Base-by-base conservation (phyloP, 2,329 filamentous ascomycete genomes). In the Paecilomyces fulvus region DNA sequence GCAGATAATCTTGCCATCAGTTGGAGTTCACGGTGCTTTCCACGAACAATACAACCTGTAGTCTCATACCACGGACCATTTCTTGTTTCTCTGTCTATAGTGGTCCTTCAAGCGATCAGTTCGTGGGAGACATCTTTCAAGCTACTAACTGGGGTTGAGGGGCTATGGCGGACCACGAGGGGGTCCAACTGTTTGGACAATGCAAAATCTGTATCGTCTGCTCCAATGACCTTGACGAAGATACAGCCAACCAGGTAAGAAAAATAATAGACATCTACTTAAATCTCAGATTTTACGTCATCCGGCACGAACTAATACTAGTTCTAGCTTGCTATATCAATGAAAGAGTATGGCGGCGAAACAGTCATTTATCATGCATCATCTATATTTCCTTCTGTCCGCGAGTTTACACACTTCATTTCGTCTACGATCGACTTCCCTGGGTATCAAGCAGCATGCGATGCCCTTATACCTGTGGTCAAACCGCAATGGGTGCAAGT, bases 391-490 rank as follows among this genome's bases (percentile, higher is more conserved):
- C 68, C 70, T 14, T 63, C 72, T 2, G 68, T 81, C 11, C 65
- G 72, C 49, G 71, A 79, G 54, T 76, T 84, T 58, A 85, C 81
- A 6, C 85, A 89, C 68, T 82, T 90, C 58, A 77, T 90, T 60
- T 82, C 92, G 56, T 84, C 86, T 57, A 92, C 88, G 0, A 88
- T 90, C 72, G 91, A 99, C 70, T 99, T 99, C 64, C 86, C 89
- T n/a, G 85, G 92, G 65, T 97, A 94, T 70, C 79, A 83, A 58
- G 80, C 83, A 59, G 86, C 90, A 1, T 80, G 87, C 60, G 87
- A 90, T 51, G 78, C 83, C 61, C 87, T 95, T 80, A 86, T 94
- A 52, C 88, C 90, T 10, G 88, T 97, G 1, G 86, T 97, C 28
- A 92, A 85, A 61, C 85, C 89, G 3, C 77, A 82, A 56, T 99